Evolutionary conservation across 768 basidiomycete genomes (phyloP), one percentile per base, ranked within the genome.

Genomic region (Leccinellum albellum): DNA sequence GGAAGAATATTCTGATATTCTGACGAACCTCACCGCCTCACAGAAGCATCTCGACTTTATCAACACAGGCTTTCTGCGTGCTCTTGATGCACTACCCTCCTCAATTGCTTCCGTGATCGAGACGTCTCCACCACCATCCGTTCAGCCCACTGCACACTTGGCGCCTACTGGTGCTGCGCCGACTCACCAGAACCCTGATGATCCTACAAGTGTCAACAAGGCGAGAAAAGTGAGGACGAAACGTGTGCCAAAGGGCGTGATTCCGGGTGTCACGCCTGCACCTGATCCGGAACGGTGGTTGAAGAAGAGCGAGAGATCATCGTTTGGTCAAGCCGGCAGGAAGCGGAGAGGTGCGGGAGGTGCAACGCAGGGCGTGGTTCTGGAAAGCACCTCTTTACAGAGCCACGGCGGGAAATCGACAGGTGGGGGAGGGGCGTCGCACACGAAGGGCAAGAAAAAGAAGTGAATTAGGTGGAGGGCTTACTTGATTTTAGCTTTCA

Each of bases 211-310:
- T 55, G 67, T 60, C 51, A 64, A 67, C 58, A 81, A 77, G 73
- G 66, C 59, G 56, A 78, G 73, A 73, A 82, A 82, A 69, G 78
- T 82, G 62, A 80, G 87, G 57, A 81, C 72, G 72, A 81, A 82
- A 60, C 85, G 89, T 66, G 78, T 92, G 17, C 90, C 91, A 14
- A 78, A 81, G 54, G 86, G 87, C n/a, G 86, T 92, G 21, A 71
- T 85, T 24, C 87, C 85, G 17, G 90, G 91, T 20, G 84, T 89
- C 13, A 91, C 90, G 4, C 89, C 90, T 28, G 79, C 84, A 17
- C 91, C 91, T 31, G 91, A 93, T 73, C 89, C 91, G 24, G 91
- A 93, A 70, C 77, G 91, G 60, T 93, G 91, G 91, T 69, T 93
- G 58, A 93, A 93, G 82, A 93, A 91, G 76, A 88, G 83, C 52